These are phyloP conservation scores for Trichosphaerium sp. DNA, from an alignment of 78 protist genomes.

Conservation along the genomic window DNA sequence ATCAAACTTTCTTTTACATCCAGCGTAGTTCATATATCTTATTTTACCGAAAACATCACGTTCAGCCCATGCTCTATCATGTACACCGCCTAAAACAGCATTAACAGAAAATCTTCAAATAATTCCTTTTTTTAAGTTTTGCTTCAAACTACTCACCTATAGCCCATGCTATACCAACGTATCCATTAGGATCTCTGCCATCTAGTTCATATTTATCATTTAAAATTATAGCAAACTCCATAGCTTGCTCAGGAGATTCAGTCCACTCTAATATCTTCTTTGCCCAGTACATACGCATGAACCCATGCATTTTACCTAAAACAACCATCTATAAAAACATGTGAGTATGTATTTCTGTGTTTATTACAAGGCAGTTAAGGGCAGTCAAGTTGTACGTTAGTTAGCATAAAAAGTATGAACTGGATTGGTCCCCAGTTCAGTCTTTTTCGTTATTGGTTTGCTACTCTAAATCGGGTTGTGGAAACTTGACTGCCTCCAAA, in stretches of 20 bases:
- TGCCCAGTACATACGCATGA: conserved; percentile 59
- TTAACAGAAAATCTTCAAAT: neutral
- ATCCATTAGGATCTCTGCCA: conserved; percentile 64
- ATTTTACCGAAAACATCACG: conserved; percentile 49
- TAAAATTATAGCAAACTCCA: conserved; percentile 2
- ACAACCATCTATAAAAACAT: conserved; percentile 31
- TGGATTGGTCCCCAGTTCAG: no score
- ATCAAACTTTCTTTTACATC: conserved; percentile 63
- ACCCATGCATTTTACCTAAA: conserved; percentile 60
- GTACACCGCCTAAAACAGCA: no score
- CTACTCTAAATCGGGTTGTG: no score
- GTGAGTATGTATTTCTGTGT: no score
- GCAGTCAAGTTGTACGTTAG: no score
- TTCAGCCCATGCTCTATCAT: conserved; percentile 52
- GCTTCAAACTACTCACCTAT: neutral
- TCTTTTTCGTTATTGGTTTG: no score
- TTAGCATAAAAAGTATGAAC: no score
- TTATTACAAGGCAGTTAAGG: no score
- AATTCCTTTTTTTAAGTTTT: neutral
- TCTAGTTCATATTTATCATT: conserved; percentile 42
- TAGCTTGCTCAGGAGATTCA: conserved; percentile 27
- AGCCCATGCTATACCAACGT: conserved; percentile 24
- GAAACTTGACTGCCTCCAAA: no score
- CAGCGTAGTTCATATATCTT: conserved; percentile 49
- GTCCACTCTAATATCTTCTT: conserved; percentile 65